Evolutionary conservation across 768 basidiomycete genomes (phyloP).

Genomic region (Cystofilobasidium macerans): DNA sequence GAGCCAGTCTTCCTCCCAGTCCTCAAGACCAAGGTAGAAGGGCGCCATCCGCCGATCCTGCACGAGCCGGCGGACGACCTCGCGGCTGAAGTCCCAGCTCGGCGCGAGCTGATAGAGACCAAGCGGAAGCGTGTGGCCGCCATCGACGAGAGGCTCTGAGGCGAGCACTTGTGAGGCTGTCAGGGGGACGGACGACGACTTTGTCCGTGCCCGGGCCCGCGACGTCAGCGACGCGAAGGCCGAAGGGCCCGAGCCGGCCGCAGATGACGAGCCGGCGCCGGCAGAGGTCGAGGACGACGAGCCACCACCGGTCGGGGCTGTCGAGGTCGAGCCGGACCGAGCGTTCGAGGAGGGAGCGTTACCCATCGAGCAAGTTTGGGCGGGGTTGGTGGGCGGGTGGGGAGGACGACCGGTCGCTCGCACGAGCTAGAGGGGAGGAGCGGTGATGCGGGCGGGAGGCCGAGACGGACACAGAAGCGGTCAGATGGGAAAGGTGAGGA

Average conservation of each 20-base stretch:
- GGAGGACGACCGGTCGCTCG: neutral
- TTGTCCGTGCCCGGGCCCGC: neutral
- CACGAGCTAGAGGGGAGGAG: slow-evolving; percentile 2
- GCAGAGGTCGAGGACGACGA: neutral
- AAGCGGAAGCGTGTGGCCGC: slow-evolving; percentile 65
- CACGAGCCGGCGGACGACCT: slow-evolving; percentile 76
- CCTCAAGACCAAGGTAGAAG: slow-evolving; percentile 91
- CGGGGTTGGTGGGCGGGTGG: neutral
- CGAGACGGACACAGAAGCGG: neutral
- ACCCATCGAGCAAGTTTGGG: slow-evolving; percentile 48
- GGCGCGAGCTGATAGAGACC: slow-evolving; percentile 65
- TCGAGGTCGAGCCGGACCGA: neutral
- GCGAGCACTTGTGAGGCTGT: slow-evolving; percentile 32
- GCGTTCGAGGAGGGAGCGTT: slow-evolving; percentile 64
- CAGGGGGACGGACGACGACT: slow-evolving; percentile 29
- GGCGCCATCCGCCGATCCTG: slow-evolving; percentile 79
- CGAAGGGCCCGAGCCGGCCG: too few relatives aligned
- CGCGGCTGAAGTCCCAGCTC: slow-evolving; percentile 73
- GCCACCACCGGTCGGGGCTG: neutral
- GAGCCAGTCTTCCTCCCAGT: slow-evolving; percentile 79
- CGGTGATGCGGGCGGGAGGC: neutral
- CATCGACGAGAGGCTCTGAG: slow-evolving; percentile 74
- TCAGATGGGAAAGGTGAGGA: slow-evolving; percentile 19
- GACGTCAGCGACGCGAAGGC: neutral
- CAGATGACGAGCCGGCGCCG: too few relatives aligned